A percentile compares a stretch with the other conserved stretches of the same genome.
phyloP scores from a whole-genome alignment of 352 stramenopile genomes.

The Phytophthora ohioensis region DNA sequence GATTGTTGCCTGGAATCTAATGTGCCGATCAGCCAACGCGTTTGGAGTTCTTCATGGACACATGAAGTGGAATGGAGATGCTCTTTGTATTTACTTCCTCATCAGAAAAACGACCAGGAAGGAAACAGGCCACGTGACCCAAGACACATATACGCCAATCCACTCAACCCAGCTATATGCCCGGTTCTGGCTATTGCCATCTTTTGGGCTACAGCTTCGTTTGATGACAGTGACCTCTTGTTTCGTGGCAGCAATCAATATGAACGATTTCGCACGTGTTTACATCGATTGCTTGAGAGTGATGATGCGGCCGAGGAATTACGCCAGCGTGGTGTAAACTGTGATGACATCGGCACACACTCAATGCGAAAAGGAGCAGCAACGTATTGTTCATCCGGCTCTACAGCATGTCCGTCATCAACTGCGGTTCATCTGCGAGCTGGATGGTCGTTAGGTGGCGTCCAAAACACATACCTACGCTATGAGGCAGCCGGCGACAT shows the following conservation, averaged over 20 bases:
- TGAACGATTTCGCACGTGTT: conserved; percentile 15
- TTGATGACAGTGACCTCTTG: conserved; percentile 7
- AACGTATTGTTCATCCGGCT: conserved; percentile 30
- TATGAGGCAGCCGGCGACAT: conserved; percentile 31
- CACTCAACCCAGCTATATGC: not conserved
- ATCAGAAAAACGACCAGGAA: conserved; percentile 50
- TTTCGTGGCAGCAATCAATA: conserved; percentile 27
- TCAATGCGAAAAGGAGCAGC: conserved; percentile 38
- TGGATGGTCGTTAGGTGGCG: conserved; percentile 26
- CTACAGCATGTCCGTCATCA: conserved; percentile 32
- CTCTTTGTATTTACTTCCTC: conserved; percentile 44
- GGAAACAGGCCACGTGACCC: conserved; percentile 22
- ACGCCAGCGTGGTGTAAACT: conserved; percentile 20
- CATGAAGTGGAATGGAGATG: conserved; percentile 41
- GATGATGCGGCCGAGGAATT: conserved; percentile 20
- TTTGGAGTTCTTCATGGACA: conserved; percentile 26
- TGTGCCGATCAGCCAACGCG: conserved; percentile 26
- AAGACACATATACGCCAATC: conserved; percentile 22
- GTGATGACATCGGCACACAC: conserved; percentile 28
- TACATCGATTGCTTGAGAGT: conserved; percentile 3
- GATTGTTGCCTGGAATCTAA: conserved; percentile 31
- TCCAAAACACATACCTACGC: conserved; percentile 29
- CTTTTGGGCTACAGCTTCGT: conserved; percentile 15
- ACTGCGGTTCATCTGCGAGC: conserved; percentile 25
- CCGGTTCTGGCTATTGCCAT: conserved; percentile 8